Conservation (phyloP, 257 asterid genomes). For the Plantago elongata region DNA sequence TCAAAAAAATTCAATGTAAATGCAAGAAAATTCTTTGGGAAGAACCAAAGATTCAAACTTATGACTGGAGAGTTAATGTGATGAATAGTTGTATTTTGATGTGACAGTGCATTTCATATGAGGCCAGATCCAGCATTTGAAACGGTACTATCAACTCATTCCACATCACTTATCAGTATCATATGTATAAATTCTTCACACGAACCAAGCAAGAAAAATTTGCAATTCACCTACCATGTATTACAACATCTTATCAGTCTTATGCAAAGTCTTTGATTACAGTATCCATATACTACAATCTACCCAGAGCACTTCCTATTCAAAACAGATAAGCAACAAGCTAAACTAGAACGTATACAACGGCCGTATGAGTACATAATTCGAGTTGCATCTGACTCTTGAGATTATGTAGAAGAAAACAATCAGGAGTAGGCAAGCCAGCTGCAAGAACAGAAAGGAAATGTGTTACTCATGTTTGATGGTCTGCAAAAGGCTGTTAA, state of each 20-base stretch:
- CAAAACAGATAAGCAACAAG: neutral
- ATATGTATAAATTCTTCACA: too few species aligned
- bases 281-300: conserved; percentile 4
- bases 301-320: neutral
- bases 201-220: neutral
- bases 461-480: neutral
- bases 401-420: conserved; percentile 1
- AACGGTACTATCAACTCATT: neutral
- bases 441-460: conserved; percentile 2
- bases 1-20: too few species aligned
- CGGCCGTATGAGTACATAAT: neutral
- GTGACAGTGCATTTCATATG: too few species aligned
- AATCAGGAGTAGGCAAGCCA: neutral
- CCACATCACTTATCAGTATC: neutral
- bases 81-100: too few species aligned
- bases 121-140: neutral
- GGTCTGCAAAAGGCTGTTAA: conserved; percentile 6
- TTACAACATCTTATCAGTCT: neutral
- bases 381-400: conserved; percentile 3
- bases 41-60: too few species aligned
- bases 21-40: too few species aligned
- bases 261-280: neutral
- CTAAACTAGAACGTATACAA: neutral
- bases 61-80: too few species aligned
- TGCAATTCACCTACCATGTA: neutral